These are phyloP conservation scores for Agapanthus africanus DNA, from an alignment of 106 monocot genomes.

Conservation along the genomic window DNA sequence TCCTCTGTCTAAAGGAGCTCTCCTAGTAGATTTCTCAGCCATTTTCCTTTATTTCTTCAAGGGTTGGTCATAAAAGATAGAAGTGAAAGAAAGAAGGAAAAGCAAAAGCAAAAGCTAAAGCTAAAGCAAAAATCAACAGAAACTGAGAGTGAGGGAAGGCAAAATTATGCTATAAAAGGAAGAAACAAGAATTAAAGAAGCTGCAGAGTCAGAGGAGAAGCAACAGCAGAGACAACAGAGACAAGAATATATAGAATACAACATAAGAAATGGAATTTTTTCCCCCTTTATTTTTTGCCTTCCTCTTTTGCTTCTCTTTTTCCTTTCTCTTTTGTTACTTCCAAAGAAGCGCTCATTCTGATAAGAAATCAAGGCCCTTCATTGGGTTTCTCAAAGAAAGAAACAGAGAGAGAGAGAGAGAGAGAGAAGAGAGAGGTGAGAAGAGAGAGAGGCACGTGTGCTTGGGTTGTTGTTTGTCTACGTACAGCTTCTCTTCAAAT, in stretches of 20 bases:
- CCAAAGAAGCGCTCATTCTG: background rate
- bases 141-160: background rate
- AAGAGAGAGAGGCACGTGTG: too few relatives aligned
- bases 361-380: too few relatives aligned
- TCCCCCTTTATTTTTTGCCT: background rate
- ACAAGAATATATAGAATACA: too few relatives aligned
- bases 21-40: constrained; percentile 34
- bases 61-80: constrained; percentile 1
- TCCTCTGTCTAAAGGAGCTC: constrained; percentile 37
- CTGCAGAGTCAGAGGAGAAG: background rate
- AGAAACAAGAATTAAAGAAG: constrained; percentile 1
- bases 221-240: background rate
- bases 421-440: too few relatives aligned
- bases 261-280: background rate
- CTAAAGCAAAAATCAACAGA: background rate
- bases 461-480: too few relatives aligned
- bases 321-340: constrained; percentile 1
- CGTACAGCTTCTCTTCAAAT: too few relatives aligned
- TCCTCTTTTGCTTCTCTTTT: background rate
- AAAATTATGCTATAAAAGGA: constrained; percentile 11
- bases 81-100: constrained; percentile 3
- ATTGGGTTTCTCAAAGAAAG: too few relatives aligned
- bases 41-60: constrained; percentile 10
- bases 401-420: too few relatives aligned
- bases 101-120: constrained; percentile 13